Base-by-base conservation (phyloP, 768 basidiomycete genomes). In the Leccinum ochraceum region DNA sequence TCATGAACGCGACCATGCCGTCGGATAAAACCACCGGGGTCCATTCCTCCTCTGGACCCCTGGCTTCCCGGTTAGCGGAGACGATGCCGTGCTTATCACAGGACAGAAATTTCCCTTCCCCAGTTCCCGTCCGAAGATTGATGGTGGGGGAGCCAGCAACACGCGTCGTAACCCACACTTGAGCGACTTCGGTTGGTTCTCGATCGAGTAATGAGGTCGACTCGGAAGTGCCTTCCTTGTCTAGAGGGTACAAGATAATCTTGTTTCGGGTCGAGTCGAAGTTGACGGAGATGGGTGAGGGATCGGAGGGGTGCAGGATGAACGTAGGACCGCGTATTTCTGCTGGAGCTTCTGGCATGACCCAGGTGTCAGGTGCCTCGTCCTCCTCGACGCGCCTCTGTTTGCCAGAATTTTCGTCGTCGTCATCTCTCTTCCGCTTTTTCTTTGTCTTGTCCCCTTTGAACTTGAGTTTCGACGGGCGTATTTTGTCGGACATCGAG, bases 31-130 rank as follows among this genome's bases (percentile, higher is more conserved):
- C 78, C 26, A 93, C 83, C 16, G 94, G 89, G 3, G 89, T 90
- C 92, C 94, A 97, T 74, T 95, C 94, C 74, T 97, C 94, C 74
- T 96, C 92, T 4, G 92, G 90, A 2, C 94, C 95, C 34, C 94
- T 83, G 28, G 94, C 94, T 69, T 97, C 94, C 51, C 91, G 80
- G 70, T 92, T 89, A 49, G 90, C 88, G 63, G 88, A 85, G 14
- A 96, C 88, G 20, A 94, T 78, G 7, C 94, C 94, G 67, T 92
- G 86, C 62, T 87, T 81, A 77, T 95, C 92, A 75, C 89, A 92
- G 8, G 91, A 93, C 52, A 97, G 77, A 72, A 95, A 97, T 75
- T 94, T 94, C 10, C 92, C 92, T 71, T 90, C 91, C 24, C 90
- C 90, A n/a, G 85, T 85, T 1, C 91, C 91, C 36, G 91, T 91